A percentile compares a stretch with the other conserved stretches of the same genome.
phyloP scores from a whole-genome alignment of 768 basidiomycete species.

The Leccinum longicurvipes region DNA sequence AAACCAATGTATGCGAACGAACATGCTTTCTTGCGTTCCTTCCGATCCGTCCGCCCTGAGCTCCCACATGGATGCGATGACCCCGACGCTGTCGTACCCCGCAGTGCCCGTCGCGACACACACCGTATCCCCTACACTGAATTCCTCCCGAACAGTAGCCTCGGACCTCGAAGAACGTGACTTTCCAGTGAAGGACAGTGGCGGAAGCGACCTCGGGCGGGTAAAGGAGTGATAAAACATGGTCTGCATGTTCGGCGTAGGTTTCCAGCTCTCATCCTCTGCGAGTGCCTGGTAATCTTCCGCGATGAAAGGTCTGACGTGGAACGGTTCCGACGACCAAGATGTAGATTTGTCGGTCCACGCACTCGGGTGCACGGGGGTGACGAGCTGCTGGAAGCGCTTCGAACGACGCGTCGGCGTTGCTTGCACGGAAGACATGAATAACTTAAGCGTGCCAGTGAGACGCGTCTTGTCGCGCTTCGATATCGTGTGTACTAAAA shows the following conservation, averaged over 20 bases:
- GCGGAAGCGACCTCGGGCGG: slow-evolving; percentile 14
- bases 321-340: slow-evolving; percentile 27
- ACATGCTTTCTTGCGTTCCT: slow-evolving; percentile 39
- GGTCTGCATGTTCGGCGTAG: slow-evolving; percentile 18
- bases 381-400: slow-evolving; percentile 34
- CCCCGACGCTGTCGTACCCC: slow-evolving; percentile 58
- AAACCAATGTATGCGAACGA: slow-evolving; percentile 74
- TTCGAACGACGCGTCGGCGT: slow-evolving; percentile 38
- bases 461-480: neutral
- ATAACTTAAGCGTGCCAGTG: neutral
- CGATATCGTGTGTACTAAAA: no score
- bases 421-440: slow-evolving; percentile 14
- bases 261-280: slow-evolving; percentile 28
- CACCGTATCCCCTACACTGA: slow-evolving; percentile 64
- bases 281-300: slow-evolving; percentile 28
- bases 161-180: slow-evolving; percentile 9
- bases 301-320: slow-evolving; percentile 18
- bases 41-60: slow-evolving; percentile 28
- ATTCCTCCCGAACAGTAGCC: slow-evolving; percentile 30
- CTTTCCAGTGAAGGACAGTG: slow-evolving; percentile 17
- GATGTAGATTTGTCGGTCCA: slow-evolving; percentile 25
- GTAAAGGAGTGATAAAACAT: slow-evolving; percentile 30
- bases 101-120: slow-evolving; percentile 47
- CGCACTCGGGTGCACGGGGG: slow-evolving; percentile 23
- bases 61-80: slow-evolving; percentile 72